A percentile compares a stretch with the other conserved stretches of the same genome.
Conservation (phyloP, 2,329 filamentous ascomycete species). For the Aspergillus hortae region DNA sequence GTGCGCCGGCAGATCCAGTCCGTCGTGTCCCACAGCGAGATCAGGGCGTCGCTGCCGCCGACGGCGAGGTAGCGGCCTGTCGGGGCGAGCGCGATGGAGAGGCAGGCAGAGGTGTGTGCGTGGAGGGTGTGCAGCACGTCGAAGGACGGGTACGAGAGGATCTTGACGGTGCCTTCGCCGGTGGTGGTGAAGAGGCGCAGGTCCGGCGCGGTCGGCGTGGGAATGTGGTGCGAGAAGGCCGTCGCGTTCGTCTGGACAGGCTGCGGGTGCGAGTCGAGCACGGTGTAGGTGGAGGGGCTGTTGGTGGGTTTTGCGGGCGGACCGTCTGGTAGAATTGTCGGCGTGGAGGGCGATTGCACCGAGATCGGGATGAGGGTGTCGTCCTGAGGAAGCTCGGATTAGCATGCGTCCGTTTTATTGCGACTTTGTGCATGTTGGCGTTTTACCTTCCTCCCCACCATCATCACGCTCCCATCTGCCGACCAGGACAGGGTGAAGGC, state of each 20-base stretch:
- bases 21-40: constrained; percentile 50
- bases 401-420: no score
- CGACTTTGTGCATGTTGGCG: background rate
- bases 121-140: constrained; percentile 43
- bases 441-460: constrained; percentile 47
- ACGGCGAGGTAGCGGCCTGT: constrained; percentile 48
- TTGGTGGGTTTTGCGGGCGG: constrained; percentile 13
- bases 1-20: constrained; percentile 51
- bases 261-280: constrained; percentile 43
- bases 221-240: constrained; percentile 44
- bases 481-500: constrained; percentile 49
- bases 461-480: constrained; percentile 44
- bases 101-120: constrained; percentile 48
- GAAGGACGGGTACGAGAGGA: constrained; percentile 47
- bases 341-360: constrained; percentile 37
- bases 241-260: constrained; percentile 48
- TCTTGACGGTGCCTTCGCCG: constrained; percentile 48
- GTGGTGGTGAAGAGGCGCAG: constrained; percentile 47
- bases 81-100: constrained; percentile 44
- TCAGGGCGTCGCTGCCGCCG: constrained; percentile 48
- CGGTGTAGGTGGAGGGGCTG: constrained; percentile 31
- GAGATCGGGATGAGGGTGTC: constrained; percentile 47
- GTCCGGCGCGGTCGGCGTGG: constrained; percentile 31
- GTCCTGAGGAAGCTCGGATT: constrained; percentile 30
- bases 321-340: constrained; percentile 23